Base-by-base conservation (phyloP, 441 rosid species). In the Pelargonium citronellum region DNA sequence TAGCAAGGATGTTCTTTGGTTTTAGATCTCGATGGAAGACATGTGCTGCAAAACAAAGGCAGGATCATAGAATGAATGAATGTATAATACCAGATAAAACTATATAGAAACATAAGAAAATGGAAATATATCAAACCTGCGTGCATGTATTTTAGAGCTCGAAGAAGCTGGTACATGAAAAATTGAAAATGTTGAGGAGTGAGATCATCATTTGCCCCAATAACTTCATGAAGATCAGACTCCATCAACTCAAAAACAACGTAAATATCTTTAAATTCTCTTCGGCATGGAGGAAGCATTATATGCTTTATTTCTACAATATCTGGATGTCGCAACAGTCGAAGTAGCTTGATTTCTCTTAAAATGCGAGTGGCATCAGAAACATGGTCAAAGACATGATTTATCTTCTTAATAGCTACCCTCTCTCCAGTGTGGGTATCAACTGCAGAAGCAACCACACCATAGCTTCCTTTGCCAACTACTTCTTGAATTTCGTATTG, bases 221-320 rank as follows among this genome's bases (percentile, higher is more conserved):
- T 91, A 6, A 92, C 97, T 81, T 92, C 96, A 73, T 95, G 98
- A 44, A 92, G 96, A 77, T 95, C 99, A 64, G 98, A 92, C 81
- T 95, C 98, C 98, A 95, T 92, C 78, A 95, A 76, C 83, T 95
- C 98, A 27, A 90, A 95, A 47, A 92, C 93, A 55, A 95, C 96
- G 75, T 92, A 92, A 37, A 95, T 88, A 83, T 95, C 99, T 69
- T 75, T 81, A 72, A 95, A 95, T 71, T 92, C 97, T 75, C 97
- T 77, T 2, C 92, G 87, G 0, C 96, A 92, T 55, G 98, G 98
- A 77, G 99, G 99, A 66, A 95, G 85, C 99, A 92, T 95, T 30
- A 95, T 89, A 73, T 95, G 98, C 73, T 88, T 95, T 51, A 95
- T 90, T 80, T 89, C 91, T 20, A 95, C 98, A 39, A 95, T 80